Percentiles rank a stretch among this genome's conserved stretches.
phyloP scores from a whole-genome alignment of 805 yeast species.

The Candida maltosa region DNA sequence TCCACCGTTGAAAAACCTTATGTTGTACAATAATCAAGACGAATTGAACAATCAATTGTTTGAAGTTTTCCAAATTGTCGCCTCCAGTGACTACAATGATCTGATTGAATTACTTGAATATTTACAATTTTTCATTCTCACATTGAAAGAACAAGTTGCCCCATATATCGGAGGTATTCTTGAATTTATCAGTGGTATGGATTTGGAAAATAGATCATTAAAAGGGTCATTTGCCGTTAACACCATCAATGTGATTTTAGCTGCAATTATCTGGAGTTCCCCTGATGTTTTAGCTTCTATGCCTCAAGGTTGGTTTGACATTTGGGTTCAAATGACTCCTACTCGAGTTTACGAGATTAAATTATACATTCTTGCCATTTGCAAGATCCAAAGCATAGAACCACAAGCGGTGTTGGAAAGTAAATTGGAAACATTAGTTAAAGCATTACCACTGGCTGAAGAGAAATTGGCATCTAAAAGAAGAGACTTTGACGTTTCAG shows the following conservation, averaged over 20 bases:
- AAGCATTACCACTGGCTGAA: slow-evolving; percentile 69
- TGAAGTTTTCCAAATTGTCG: slow-evolving; percentile 39
- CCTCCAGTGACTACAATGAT: slow-evolving; percentile 49
- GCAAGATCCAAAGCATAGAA: no score
- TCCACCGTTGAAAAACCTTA: slow-evolving; percentile 70
- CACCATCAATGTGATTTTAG: slow-evolving; percentile 58
- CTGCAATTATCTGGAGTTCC: slow-evolving; percentile 64
- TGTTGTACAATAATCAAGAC: slow-evolving; percentile 50
- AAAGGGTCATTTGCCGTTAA: slow-evolving; percentile 43
- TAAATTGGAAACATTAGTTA: slow-evolving; percentile 28
- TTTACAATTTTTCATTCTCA: slow-evolving; percentile 59
- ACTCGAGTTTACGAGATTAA: slow-evolving; percentile 80
- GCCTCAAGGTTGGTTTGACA: slow-evolving; percentile 59
- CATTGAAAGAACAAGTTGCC: slow-evolving; percentile 46
- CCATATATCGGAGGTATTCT: slow-evolving; percentile 45
- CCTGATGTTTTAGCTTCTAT: slow-evolving; percentile 49
- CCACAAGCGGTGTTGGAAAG: slow-evolving; percentile 8
- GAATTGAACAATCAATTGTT: slow-evolving; percentile 40
- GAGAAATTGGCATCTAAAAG: slow-evolving; percentile 61
- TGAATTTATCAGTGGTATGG: slow-evolving; percentile 27
- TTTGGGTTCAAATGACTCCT: slow-evolving; percentile 45
- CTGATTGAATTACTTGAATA: slow-evolving; percentile 57
- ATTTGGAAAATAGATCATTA: slow-evolving; percentile 26
- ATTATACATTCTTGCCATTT: slow-evolving; percentile 60
- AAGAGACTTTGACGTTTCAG: slow-evolving; percentile 47